phyloP scores from a whole-genome alignment of 495 filamentous ascomycete species.

The Penicillium antarcticum region DNA sequence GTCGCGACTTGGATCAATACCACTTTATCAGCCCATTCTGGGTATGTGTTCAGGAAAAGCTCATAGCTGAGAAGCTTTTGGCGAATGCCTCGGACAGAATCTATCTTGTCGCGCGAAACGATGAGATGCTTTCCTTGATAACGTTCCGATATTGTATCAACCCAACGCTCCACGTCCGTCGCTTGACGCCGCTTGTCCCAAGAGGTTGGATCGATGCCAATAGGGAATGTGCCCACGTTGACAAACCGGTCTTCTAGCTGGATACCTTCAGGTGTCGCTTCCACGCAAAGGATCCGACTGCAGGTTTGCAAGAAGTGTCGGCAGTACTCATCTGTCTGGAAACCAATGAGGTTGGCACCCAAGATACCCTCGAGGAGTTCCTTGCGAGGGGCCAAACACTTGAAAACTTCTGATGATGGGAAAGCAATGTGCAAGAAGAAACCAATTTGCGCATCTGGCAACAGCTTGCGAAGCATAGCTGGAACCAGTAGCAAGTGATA shows the following conservation, averaged over 20 bases:
- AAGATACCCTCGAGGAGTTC: slow-evolving; percentile 86
- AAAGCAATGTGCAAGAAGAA: slow-evolving; percentile 95
- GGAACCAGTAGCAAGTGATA: slow-evolving; percentile 94
- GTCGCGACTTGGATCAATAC: slow-evolving; percentile 91
- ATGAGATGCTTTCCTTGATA: slow-evolving; percentile 86
- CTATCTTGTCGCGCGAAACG: slow-evolving; percentile 88
- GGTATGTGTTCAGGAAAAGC: slow-evolving; percentile 88
- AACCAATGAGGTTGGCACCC: slow-evolving; percentile 84
- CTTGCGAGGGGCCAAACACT: slow-evolving; percentile 79
- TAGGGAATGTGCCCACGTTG: slow-evolving; percentile 65
- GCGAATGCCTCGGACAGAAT: slow-evolving; percentile 82
- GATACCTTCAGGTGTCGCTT: slow-evolving; percentile 81
- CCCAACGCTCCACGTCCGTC: slow-evolving; percentile 69
- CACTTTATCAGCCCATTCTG: slow-evolving; percentile 80
- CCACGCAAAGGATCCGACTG: slow-evolving; percentile 79
- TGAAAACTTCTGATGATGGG: slow-evolving; percentile 91
- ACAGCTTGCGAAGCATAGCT: slow-evolving; percentile 77
- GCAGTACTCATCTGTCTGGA: slow-evolving; percentile 89
- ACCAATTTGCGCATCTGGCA: slow-evolving; percentile 87
- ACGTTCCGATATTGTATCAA: slow-evolving; percentile 70
- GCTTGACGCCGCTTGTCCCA: slow-evolving; percentile 70
- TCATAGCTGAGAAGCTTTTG: slow-evolving; percentile 93
- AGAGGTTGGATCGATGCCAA: slow-evolving; percentile 77
- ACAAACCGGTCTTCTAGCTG: slow-evolving; percentile 92
- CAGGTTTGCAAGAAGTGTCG: slow-evolving; percentile 93